phyloP scores from a whole-genome alignment of 495 filamentous ascomycete genomes.

The Penicillium alfredii region DNA sequence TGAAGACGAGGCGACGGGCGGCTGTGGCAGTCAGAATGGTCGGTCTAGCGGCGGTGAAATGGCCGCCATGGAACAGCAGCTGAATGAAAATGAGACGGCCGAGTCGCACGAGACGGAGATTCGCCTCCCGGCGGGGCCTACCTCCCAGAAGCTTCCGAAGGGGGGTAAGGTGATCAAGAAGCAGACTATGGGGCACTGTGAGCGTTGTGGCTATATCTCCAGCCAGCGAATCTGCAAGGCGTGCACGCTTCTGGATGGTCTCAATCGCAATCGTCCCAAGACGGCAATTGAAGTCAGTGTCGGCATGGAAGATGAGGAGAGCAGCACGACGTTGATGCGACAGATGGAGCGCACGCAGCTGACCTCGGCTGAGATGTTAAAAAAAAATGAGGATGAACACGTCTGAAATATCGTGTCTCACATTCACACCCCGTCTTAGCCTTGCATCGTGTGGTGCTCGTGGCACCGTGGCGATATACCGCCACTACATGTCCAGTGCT shows the following conservation, averaged over 20 bases:
- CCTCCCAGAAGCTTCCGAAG: constrained; percentile 15
- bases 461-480: too few relatives aligned
- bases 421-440: too few relatives aligned
- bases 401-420: too few relatives aligned
- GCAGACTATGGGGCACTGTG: constrained; percentile 81
- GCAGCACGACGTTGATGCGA: constrained; percentile 47
- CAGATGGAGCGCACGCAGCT: constrained; percentile 51
- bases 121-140: constrained; percentile 38
- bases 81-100: constrained; percentile 62
- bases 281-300: constrained; percentile 58
- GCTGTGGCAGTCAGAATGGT: constrained; percentile 72
- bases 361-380: constrained; percentile 32
- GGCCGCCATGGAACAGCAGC: constrained; percentile 81
- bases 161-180: constrained; percentile 38
- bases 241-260: constrained; percentile 78
- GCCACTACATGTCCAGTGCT: too few relatives aligned
- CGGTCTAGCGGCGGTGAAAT: constrained; percentile 73
- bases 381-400: too few relatives aligned
- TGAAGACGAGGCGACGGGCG: constrained; percentile 53
- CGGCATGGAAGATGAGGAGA: constrained; percentile 48
- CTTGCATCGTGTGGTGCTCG: too few relatives aligned
- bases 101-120: constrained; percentile 68
- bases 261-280: constrained; percentile 87
- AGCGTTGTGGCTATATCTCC: constrained; percentile 88
- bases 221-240: constrained; percentile 95